Evolutionary conservation across 805 yeast genomes (phyloP), one percentile per base, ranked within the genome.

Genomic region (Priceomyces medius): DNA sequence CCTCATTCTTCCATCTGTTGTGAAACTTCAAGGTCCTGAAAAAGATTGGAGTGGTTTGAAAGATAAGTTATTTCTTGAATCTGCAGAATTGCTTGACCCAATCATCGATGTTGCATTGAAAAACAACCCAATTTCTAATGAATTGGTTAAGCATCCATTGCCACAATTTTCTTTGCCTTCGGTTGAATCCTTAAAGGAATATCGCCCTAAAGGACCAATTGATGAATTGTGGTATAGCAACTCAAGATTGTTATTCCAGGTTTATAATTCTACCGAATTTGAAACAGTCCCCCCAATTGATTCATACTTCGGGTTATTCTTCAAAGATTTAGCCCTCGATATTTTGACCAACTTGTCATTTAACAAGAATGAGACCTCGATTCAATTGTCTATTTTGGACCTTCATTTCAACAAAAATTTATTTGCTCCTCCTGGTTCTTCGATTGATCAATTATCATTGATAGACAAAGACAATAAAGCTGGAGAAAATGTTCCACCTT

Each of bases 341-440:
- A 65, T 86, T 23, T 77, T 90, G 40, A 81, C 84, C 45, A 80
- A 84, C 50, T 67, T 91, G 68, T 95, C 90, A 49, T 93, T 88
- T 71, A 93, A 93, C 65, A 83, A 96, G 56, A 80, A 79, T 35
- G 93, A 87, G 48, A 95, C 88, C 7, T 82, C 96, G 0, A 80
- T 86, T 47, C 97, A 89, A 60, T 75, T 93, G 33, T 74, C 88
- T 21, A 78, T 83, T 5, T 64, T 93, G 41, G 89, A 85, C 54
- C 60, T 78, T 40, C 90, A 81, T 54, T 89, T 89, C 68, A 74
- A 78, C 46, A 72, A 79, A 8, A 77, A 76, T 29, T 55, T 70
- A 38, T 70, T 70, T 51, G 60, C 71, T 29, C 74, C 75, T 2
- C 73, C 93, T 1, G 95, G 95, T 27, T 77, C 84, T 3, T 78